Evolutionary conservation across 2,329 filamentous ascomycete species (phyloP), one percentile per base, ranked within the genome.

Genomic region (Xylaria digitata): DNA sequence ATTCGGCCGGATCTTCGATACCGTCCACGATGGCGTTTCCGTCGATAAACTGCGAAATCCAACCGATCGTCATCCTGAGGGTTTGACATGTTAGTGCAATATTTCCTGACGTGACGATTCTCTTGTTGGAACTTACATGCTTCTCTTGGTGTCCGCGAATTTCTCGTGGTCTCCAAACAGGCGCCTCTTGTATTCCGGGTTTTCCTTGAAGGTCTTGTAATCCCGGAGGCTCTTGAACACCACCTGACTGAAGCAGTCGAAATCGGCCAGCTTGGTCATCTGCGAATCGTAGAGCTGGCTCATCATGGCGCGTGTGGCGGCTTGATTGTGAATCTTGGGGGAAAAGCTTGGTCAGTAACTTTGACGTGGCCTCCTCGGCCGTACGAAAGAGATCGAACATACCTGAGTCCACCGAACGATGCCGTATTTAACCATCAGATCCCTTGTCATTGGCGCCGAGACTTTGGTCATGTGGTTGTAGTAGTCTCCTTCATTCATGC

Each of bases 41-140:
- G 65, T 81, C 78, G 7, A 83, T 71, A 61, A 78, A 81, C 66
- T 84, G 80, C 48, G 78, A 75, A 59, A 83, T 76, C 81, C 81
- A 84, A 0, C 82, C 82, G 68, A 84, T 82, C 0, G 81, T 84
- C 80, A 84, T 83, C n/a, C n/a, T n/a, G n/a, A n/a, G n/a, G n/a
- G n/a, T n/a, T n/a, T n/a, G n/a, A n/a, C n/a, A n/a, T n/a, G n/a
- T n/a, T n/a, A n/a, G n/a, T n/a, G n/a, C n/a, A n/a, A n/a, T n/a
- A n/a, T n/a, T n/a, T n/a, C n/a, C n/a, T n/a, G n/a, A n/a, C n/a
- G n/a, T n/a, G n/a, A n/a, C n/a, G n/a, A n/a, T n/a, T n/a, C n/a
- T n/a, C n/a, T n/a, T n/a, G n/a, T n/a, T n/a, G n/a, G n/a, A n/a
- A n/a, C n/a, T n/a, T n/a, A n/a, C 73, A 61, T 72, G 75, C 81